A percentile compares a stretch with the other conserved stretches of the same genome.
These are phyloP conservation scores for Botrytis deweyae DNA, from an alignment of 2,329 filamentous ascomycete genomes.

Conservation along the genomic window DNA sequence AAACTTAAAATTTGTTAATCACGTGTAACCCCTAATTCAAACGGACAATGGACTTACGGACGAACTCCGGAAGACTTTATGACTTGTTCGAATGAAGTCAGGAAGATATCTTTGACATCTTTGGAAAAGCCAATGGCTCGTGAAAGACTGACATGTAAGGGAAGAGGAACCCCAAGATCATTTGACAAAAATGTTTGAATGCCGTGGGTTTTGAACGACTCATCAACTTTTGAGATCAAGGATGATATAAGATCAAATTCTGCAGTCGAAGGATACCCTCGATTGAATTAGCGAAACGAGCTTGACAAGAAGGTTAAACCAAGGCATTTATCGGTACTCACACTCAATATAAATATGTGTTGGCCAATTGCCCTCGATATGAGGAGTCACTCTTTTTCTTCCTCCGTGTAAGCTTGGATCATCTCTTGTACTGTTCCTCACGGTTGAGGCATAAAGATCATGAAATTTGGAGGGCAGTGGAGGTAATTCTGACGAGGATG, in stretches of 20 bases:
- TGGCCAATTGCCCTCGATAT: constrained; percentile 88
- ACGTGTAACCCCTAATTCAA: neutral
- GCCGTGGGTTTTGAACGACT: constrained; percentile 34
- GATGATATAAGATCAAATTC: constrained; percentile 50
- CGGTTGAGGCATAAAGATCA: constrained; percentile 83
- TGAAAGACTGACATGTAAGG: constrained; percentile 89
- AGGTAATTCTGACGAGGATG: constrained; percentile 48
- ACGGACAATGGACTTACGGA: constrained; percentile 43
- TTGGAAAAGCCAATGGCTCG: constrained; percentile 74
- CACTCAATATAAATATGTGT: constrained; percentile 92
- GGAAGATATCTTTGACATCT: constrained; percentile 68
- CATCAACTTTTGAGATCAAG: constrained; percentile 46
- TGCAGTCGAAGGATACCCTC: constrained; percentile 54
- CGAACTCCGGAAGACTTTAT: constrained; percentile 45
- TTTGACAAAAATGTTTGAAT: constrained; percentile 72
- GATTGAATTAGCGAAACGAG: constrained; percentile 30
- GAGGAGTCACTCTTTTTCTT: constrained; percentile 76
- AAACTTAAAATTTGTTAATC: constrained; percentile 28
- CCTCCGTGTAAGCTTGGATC: constrained; percentile 84
- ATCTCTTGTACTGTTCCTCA: constrained; percentile 74
- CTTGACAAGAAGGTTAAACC: constrained; percentile 2
- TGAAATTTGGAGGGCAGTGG: constrained; percentile 80
- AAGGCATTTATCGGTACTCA: constrained; percentile 46
- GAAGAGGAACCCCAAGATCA: constrained; percentile 73
- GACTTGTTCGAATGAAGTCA: constrained; percentile 51